Percentiles rank a stretch among this genome's conserved stretches.
Evolutionary conservation across 2,329 filamentous ascomycete species (phyloP).

Genomic region (Zymoseptoria brevis): DNA sequence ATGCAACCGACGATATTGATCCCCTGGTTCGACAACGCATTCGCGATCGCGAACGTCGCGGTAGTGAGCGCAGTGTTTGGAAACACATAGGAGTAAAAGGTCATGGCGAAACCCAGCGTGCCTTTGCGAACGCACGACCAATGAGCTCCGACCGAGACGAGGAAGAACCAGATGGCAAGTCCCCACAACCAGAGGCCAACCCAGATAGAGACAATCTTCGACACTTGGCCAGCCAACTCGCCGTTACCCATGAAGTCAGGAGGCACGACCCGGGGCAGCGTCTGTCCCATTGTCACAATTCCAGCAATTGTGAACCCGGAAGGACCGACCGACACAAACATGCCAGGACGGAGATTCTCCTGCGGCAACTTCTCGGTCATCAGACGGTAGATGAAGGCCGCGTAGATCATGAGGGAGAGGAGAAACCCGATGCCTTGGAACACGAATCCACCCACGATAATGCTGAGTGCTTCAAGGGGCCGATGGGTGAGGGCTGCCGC

Average conservation of each 20-base stretch:
- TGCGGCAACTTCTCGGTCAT: conserved; percentile 81
- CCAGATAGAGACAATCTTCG: conserved; percentile 52
- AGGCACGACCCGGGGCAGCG: conserved; percentile 42
- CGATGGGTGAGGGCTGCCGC: conserved; percentile 37
- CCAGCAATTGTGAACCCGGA: conserved; percentile 60
- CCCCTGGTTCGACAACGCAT: conserved; percentile 39
- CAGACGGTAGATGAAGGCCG: conserved; percentile 74
- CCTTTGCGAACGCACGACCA: conserved; percentile 56
- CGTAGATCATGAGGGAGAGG: conserved; percentile 69
- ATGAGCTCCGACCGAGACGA: conserved; percentile 69
- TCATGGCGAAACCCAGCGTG: conserved; percentile 70
- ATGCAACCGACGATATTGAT: conserved; percentile 61
- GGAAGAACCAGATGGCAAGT: conserved; percentile 76
- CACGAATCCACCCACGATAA: conserved; percentile 52
- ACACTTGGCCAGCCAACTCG: conserved; percentile 46
- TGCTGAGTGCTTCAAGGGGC: conserved; percentile 39
- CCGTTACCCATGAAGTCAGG: conserved; percentile 50
- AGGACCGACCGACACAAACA: conserved; percentile 79
- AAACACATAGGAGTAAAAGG: conserved; percentile 77
- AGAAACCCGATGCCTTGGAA: conserved; percentile 59
- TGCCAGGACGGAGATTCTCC: conserved; percentile 67
- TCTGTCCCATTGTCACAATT: conserved; percentile 50
- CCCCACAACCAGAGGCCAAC: conserved; percentile 73
- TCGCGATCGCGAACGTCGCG: conserved; percentile 63
- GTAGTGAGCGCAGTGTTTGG: conserved; percentile 58